Evolutionary conservation across 441 rosid species (phyloP), one percentile per base, ranked within the genome.

Genomic region (Viola pubescens): DNA sequence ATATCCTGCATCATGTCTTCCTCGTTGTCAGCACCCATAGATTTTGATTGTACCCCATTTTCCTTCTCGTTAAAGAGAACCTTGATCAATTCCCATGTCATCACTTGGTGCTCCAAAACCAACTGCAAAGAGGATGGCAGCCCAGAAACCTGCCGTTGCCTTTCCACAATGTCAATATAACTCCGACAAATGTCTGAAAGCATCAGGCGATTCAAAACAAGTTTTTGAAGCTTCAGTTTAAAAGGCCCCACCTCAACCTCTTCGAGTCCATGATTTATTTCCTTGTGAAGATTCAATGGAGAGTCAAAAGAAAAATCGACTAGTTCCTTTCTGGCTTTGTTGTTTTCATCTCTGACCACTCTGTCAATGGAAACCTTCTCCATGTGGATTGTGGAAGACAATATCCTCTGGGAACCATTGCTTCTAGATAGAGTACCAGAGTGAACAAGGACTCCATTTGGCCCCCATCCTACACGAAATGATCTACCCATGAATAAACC

Each of bases 401-500:
- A 70, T 48, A 74, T 63, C 70, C 72, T 75, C 50, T 39, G 79
- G 64, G 95, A 71, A 70, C 76, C 64, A 62, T 59, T 70, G 68
- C 76, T 68, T 52, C 84, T 81, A 52, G 88, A 79, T 49, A 84
- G 79, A 37, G 80, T 54, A 54, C 96, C 99, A 59, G 86, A 64
- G 69, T 94, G 97, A 58, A 94, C 81, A 72, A 94, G 95, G 65
- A 90, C 67, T 34, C 97, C 97, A 82, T 85, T 88, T 38, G 95
- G 97, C 3, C 97, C 97, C 99, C 99, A 94, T 37, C 99, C 99
- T 46, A 84, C 99, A 65, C 97, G 95, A 77, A 90, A 94, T 39
- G 97, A 90, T 73, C 89, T 81, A 54, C 96, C 95, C 99, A 90
- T 90, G 76, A 94, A 94, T 54, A 94, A 77, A 63, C 88, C 97